Evolutionary conservation across 2,329 filamentous ascomycete species (phyloP), one percentile per base, ranked within the genome.

Genomic region (Aspergillus neotritici): DNA sequence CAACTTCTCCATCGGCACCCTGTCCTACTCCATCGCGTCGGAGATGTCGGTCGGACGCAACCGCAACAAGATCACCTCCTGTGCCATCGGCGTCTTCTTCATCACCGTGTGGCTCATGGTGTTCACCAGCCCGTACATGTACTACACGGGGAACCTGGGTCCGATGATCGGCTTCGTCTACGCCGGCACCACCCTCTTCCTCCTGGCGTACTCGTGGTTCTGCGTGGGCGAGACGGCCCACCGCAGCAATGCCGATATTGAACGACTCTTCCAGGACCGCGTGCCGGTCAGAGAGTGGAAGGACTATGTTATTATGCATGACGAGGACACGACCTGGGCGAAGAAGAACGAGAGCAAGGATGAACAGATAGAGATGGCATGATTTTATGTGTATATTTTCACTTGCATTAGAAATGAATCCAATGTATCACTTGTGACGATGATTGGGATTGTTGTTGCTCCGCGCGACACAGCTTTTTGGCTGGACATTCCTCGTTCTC

Each of bases 41-140:
- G 72, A 76, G 48, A 70, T 73, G 65, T 67, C 72, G 0, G 70
- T 73, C 16, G 72, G 72, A 4, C 66, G 64, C 11, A 75, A 76
- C 55, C 60, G 69, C 37, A 72, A 72, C 53, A 72, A 73, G 53
- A 73, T 72, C 49, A 67, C 62, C n/a, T 60, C 67, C 7, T 61
- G 65, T 4, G 62, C 71, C 0, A 67, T 75, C 0, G 69, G 60
- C 3, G 64, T 57, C 4, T 74, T 74, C 58, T 75, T 50, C 34
- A 31, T 61, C 15, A 55, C 55, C 8, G 44, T 60, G 31, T 66
- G 63, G 62, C 51, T 57, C 31, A 56, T 63, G 30, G 53, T 54
- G 10, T 66, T 66, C 44, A 65, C 62, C 8, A 48, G 50, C 9
- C 63, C 62, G 1, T 66, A 66, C 41, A 48, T 66, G 33, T 66